Base-by-base conservation (phyloP, 2,329 filamentous ascomycete species). In the Hortaea werneckii region DNA sequence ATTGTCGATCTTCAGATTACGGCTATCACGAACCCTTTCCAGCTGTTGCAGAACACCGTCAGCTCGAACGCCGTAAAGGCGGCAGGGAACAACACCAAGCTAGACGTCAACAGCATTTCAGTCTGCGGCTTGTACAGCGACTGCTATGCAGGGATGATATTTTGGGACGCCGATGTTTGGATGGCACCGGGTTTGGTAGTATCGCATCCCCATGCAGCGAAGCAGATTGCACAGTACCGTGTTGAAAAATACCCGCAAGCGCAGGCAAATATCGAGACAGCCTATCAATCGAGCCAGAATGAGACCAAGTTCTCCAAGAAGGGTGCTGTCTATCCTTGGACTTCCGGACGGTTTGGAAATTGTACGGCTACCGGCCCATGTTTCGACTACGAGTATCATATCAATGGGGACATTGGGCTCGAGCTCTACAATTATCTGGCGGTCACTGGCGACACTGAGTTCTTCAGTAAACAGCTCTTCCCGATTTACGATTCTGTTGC, bases 351-450 rank as follows among this genome's bases (percentile, higher is more conserved):
- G 5, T 81, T 72, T 55, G 82, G 82, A 2, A 85, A 85, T 55
- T 85, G 82, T 55, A 85, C 82, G 5, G 69, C 62, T 1, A 71
- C 67, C n/a, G 71, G 70, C 5, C 69, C 71, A 12, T 85, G 82
- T 60, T 82, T 80, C 54, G 81, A 85, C 60, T 85, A 85, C 52
- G 73, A 85, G 58, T 86, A 85, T 54, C 82, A 85, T 59, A 55
- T 85, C 34, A 85, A 85, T 54, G 79, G 80, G 6, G 82, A 85
- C 53, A 83, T 85, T 53, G 79, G 77, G 0, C 66, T 83, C 29
- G 71, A 77, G 1, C 67, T 82, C 48, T 71, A 76, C 54, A 80
- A 82, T 44, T 77, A 82, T 49, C 79, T 73, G 66, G 68, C 76
- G 11, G 71, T 74, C 1, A 80, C 76, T 40, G 80, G 79, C 11